Evolutionary conservation across 2,329 filamentous ascomycete genomes (phyloP).

Genomic region (Fusarium secorum): DNA sequence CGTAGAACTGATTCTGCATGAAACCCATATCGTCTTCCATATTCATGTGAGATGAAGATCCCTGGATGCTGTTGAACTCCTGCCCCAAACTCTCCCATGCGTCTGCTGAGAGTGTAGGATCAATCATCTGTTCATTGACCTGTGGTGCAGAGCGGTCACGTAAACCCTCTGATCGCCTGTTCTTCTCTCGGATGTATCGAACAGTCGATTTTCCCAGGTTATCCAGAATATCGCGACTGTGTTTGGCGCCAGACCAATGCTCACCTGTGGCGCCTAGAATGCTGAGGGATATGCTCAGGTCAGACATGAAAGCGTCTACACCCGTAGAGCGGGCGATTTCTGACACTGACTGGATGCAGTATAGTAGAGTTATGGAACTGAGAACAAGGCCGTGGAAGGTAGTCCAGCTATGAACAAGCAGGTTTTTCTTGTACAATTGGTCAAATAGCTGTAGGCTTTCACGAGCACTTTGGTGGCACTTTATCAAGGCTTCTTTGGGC

Average conservation of each 20-base stretch:
- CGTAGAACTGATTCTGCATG: slow-evolving; percentile 36
- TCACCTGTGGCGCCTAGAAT: slow-evolving; percentile 60
- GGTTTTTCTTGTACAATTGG: slow-evolving; percentile 53
- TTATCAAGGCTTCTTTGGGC: slow-evolving; percentile 47
- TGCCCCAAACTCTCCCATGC: not conserved
- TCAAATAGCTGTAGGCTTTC: slow-evolving; percentile 52
- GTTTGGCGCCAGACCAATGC: slow-evolving; percentile 60
- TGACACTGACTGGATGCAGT: slow-evolving; percentile 58
- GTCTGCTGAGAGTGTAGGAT: not conserved
- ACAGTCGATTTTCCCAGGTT: slow-evolving; percentile 47
- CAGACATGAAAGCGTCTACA: slow-evolving; percentile 51
- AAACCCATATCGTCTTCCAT: slow-evolving; percentile 2
- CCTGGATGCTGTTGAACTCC: not conserved
- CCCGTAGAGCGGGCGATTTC: slow-evolving; percentile 50
- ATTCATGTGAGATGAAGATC: not conserved
- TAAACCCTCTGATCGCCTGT: not conserved
- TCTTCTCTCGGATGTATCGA: slow-evolving; percentile 39
- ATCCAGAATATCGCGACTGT: slow-evolving; percentile 55
- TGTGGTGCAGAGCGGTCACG: not conserved
- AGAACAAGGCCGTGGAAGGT: slow-evolving; percentile 59
- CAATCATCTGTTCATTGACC: not conserved
- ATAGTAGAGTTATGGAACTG: slow-evolving; percentile 58
- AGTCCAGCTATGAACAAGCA: slow-evolving; percentile 57
- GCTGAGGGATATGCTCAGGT: slow-evolving; percentile 53
- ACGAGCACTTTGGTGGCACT: slow-evolving; percentile 55